Percentiles rank a stretch among this genome's conserved stretches.
Evolutionary conservation across 352 stramenopile genomes (phyloP).

Genomic region (Globisporangium nagaii): DNA sequence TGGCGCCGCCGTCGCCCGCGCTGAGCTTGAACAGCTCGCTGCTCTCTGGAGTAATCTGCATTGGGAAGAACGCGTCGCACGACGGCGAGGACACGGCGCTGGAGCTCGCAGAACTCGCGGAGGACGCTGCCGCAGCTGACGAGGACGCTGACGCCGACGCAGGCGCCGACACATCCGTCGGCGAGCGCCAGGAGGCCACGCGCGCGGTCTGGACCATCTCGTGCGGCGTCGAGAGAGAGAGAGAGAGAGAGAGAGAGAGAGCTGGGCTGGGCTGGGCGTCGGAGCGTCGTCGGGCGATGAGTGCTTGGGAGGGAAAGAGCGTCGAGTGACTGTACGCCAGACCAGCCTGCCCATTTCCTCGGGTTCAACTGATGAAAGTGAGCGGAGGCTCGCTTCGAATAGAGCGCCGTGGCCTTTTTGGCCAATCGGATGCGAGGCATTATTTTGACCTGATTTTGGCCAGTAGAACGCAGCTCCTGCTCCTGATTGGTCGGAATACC

Average conservation of each 20-base stretch:
- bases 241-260: neutral
- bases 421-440: too few relatives aligned
- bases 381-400: too few relatives aligned
- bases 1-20: slow-evolving; percentile 9
- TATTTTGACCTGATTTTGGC: too few relatives aligned
- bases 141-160: neutral
- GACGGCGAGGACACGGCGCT: neutral
- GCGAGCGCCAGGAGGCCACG: neutral
- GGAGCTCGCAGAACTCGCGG: neutral
- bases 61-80: neutral
- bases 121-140: neutral
- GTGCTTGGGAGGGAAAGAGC: too few relatives aligned
- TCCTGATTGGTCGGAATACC: too few relatives aligned
- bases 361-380: too few relatives aligned
- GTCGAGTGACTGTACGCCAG: too few relatives aligned
- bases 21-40: neutral
- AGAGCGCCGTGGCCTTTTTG: too few relatives aligned
- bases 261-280: too few relatives aligned
- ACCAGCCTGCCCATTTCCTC: too few relatives aligned
- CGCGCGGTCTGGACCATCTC: neutral
- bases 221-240: neutral
- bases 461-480: too few relatives aligned
- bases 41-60: neutral
- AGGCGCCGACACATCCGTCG: neutral
- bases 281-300: too few relatives aligned